Conservation (phyloP, 768 basidiomycete genomes). For the Kwoniella dendrophila region DNA sequence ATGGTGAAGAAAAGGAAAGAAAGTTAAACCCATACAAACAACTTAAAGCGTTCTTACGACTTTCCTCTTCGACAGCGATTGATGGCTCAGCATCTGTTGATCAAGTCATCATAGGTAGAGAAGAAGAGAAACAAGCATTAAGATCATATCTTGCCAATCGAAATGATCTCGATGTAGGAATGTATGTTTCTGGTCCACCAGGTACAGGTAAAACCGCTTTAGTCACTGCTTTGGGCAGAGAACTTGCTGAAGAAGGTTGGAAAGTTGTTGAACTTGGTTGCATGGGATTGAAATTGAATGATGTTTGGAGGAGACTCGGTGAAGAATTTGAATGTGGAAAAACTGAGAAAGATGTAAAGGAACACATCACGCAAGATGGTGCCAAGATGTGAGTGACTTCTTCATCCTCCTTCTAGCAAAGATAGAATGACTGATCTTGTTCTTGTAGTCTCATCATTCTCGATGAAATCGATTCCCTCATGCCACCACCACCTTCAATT, state of each 20-base stretch:
- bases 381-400: constrained; percentile 5
- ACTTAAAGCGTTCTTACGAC: constrained; percentile 48
- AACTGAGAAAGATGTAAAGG: constrained; percentile 34
- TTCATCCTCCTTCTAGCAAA: not conserved
- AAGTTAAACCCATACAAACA: constrained; percentile 49
- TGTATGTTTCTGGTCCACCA: constrained; percentile 87
- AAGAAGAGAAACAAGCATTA: constrained; percentile 44
- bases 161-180: constrained; percentile 31
- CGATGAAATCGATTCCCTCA: constrained; percentile 56
- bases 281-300: constrained; percentile 50
- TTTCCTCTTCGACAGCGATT: constrained; percentile 39
- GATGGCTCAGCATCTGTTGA: constrained; percentile 21
- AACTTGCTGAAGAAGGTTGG: constrained; percentile 38
- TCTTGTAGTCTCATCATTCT: constrained; percentile 52
- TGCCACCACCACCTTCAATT: constrained; percentile 44
- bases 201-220: constrained; percentile 73
- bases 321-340: constrained; percentile 44
- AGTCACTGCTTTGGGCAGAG: constrained; percentile 47
- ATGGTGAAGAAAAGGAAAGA: constrained; percentile 1
- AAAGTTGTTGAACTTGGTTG: constrained; percentile 52
- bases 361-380: constrained; percentile 3
- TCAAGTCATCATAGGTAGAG: constrained; percentile 47
- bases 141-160: constrained; percentile 36
- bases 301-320: constrained; percentile 51
- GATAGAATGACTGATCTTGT: not conserved